Percentiles rank a stretch among this genome's conserved stretches.
These are phyloP conservation scores for Mycosphaerella sp. DNA, from an alignment of 2,329 filamentous ascomycete species.

Conservation along the genomic window DNA sequence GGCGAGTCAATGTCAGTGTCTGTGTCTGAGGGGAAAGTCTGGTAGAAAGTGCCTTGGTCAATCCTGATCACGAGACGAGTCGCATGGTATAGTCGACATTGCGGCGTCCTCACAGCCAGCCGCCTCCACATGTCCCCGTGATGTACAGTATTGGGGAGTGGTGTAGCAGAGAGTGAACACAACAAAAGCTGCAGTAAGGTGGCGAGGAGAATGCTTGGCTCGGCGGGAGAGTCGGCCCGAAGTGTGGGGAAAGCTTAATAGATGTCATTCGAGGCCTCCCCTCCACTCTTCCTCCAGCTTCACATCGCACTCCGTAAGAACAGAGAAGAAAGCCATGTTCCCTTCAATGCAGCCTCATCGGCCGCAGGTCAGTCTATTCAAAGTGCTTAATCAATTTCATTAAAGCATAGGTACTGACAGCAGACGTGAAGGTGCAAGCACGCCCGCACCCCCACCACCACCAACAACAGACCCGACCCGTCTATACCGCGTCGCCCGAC, in stretches of 20 bases:
- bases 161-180: too few relatives aligned
- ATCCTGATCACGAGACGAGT: slow-evolving; percentile 53
- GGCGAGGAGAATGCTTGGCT: too few relatives aligned
- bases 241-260: too few relatives aligned
- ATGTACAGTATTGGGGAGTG: too few relatives aligned
- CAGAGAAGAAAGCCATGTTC: slow-evolving; percentile 9
- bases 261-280: too few relatives aligned
- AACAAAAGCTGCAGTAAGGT: too few relatives aligned
- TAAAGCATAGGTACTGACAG: background rate
- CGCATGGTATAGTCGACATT: slow-evolving; percentile 17
- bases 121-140: slow-evolving; percentile 17
- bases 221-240: too few relatives aligned
- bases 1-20: too few relatives aligned
- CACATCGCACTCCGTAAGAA: too few relatives aligned
- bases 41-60: slow-evolving; percentile 75
- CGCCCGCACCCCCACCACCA: slow-evolving; percentile 16
- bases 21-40: slow-evolving; percentile 56
- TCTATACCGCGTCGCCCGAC: slow-evolving; percentile 18
- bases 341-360: slow-evolving; percentile 14
- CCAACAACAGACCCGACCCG: slow-evolving; percentile 31
- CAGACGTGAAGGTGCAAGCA: slow-evolving; percentile 7
- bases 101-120: slow-evolving; percentile 12
- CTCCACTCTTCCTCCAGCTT: too few relatives aligned
- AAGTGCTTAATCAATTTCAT: background rate
- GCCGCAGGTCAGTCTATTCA: slow-evolving; percentile 12